Conservation (phyloP, 768 basidiomycete species). For the Dentipellis fragilis region DNA sequence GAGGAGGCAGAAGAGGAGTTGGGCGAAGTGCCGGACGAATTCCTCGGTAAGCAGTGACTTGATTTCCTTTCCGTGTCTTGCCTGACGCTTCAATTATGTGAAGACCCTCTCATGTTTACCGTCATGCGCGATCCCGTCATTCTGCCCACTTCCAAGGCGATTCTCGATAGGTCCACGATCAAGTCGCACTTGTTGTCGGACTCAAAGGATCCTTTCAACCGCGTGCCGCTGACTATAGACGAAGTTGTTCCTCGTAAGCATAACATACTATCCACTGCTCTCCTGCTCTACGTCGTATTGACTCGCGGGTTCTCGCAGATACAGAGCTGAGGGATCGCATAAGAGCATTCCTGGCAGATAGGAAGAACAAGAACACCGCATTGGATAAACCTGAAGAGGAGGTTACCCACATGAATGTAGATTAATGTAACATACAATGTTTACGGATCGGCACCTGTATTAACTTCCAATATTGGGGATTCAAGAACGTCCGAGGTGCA, state of each 20-base stretch:
- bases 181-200: constrained; percentile 92
- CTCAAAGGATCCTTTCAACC: constrained; percentile 91
- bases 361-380: constrained; percentile 29
- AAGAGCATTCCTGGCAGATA: constrained; percentile 55
- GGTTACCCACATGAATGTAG: constrained; percentile 11
- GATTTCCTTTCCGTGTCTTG: constrained; percentile 4
- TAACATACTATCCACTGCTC: not conserved
- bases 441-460: not conserved
- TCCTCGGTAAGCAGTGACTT: constrained; percentile 52
- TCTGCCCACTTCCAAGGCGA: constrained; percentile 69
- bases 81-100: constrained; percentile 6
- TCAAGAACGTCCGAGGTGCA: not conserved
- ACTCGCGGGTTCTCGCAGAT: constrained; percentile 26
- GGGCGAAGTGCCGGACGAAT: constrained; percentile 93
- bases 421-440: constrained; percentile 2
- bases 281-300: no score
- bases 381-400: constrained; percentile 14
- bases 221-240: constrained; percentile 67
- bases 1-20: constrained; percentile 87
- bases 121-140: constrained; percentile 94
- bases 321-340: constrained; percentile 66
- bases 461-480: not conserved
- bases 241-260: constrained; percentile 68
- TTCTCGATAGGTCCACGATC: constrained; percentile 86
- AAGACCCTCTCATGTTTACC: constrained; percentile 85